Conservation (phyloP, 1,139 yeast genomes). For the Tardiomyces depauwii region DNA sequence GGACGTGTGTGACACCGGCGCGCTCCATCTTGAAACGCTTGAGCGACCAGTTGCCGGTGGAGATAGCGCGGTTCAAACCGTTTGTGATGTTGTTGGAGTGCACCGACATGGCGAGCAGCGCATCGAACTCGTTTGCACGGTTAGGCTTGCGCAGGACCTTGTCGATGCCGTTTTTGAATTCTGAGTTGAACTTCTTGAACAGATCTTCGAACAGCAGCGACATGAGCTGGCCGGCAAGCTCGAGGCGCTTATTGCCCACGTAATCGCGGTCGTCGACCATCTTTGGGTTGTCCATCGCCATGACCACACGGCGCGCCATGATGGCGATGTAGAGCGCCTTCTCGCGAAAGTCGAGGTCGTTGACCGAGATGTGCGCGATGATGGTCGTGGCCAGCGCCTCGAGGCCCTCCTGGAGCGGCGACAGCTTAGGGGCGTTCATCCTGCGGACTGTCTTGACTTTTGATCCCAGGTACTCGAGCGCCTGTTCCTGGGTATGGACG, state of each 20-base stretch:
- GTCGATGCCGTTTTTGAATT: slow-evolving; percentile 89
- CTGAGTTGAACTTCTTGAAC: slow-evolving; percentile 89
- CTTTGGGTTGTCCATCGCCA: slow-evolving; percentile 91
- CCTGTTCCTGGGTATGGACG: slow-evolving; percentile 87
- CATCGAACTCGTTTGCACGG: slow-evolving; percentile 92
- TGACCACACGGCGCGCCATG: slow-evolving; percentile 92
- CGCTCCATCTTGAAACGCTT: slow-evolving; percentile 99
- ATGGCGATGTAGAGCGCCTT: slow-evolving; percentile 90
- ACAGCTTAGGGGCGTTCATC: slow-evolving; percentile 67
- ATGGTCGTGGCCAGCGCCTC: slow-evolving; percentile 96
- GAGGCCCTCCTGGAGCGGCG: slow-evolving; percentile 85
- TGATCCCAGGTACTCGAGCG: slow-evolving; percentile 80
- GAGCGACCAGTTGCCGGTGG: slow-evolving; percentile 98
- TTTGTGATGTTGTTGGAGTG: slow-evolving; percentile 89
- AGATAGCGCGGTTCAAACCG: slow-evolving; percentile 91
- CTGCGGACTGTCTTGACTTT: slow-evolving; percentile 89
- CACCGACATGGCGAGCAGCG: slow-evolving; percentile 74
- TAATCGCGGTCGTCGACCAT: slow-evolving; percentile 98
- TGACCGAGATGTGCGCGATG: slow-evolving; percentile 87
- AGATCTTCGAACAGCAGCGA: slow-evolving; percentile 90
- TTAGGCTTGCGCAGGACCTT: slow-evolving; percentile 89
- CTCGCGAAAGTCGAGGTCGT: slow-evolving; percentile 80
- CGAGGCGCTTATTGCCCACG: slow-evolving; percentile 95
- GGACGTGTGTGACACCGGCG: slow-evolving; percentile 97
- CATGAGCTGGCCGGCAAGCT: slow-evolving; percentile 95